Conservation (phyloP, 495 filamentous ascomycete genomes). For the Aspergillus panamensis region DNA sequence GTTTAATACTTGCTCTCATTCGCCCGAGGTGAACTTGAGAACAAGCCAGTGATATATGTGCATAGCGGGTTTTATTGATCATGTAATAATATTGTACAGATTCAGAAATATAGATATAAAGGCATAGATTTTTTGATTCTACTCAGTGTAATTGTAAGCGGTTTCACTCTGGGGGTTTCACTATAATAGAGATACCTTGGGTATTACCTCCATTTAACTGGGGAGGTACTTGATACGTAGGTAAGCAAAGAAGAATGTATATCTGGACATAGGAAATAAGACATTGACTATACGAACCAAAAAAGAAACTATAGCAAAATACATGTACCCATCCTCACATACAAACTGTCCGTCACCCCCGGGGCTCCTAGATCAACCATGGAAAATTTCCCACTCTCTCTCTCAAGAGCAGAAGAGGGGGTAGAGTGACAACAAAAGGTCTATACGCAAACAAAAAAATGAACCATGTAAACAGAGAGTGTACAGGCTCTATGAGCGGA, state of each 20-base stretch:
- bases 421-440: conserved; percentile 15
- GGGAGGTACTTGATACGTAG: too few relatives aligned
- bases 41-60: neutral
- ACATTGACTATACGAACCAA: neutral
- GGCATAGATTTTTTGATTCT: neutral
- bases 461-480: conserved; percentile 16
- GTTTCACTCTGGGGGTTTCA: neutral
- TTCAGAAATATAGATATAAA: neutral
- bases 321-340: conserved; percentile 13
- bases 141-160: neutral
- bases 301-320: conserved; percentile 13
- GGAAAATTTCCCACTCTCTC: neutral
- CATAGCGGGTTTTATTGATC: neutral
- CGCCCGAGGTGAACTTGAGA: conserved; percentile 38
- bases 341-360: conserved; percentile 10
- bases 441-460: conserved; percentile 28
- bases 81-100: conserved; percentile 7
- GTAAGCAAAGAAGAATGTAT: too few relatives aligned
- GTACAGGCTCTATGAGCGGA: conserved; percentile 26
- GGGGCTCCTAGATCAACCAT: conserved; percentile 1
- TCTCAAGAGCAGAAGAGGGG: conserved; percentile 11
- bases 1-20: conserved; percentile 56
- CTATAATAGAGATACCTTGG: too few relatives aligned
- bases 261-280: neutral
- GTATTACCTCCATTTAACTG: too few relatives aligned